phyloP scores from a whole-genome alignment of 1,284 basidiomycete species.

The Cutaneotrichosporon sp. region DNA sequence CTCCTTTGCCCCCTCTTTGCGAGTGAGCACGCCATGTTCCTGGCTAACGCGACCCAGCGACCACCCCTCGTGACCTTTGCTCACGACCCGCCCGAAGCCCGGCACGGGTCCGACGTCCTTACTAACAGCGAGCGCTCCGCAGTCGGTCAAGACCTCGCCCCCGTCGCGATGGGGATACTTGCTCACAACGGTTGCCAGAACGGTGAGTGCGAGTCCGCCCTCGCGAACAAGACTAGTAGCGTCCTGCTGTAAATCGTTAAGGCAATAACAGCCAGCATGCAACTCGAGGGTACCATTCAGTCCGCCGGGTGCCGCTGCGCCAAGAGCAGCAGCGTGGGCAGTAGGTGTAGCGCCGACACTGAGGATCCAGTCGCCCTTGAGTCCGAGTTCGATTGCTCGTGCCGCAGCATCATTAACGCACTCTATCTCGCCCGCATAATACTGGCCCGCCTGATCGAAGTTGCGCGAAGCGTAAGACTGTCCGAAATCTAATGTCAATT shows the following conservation, averaged over 20 bases:
- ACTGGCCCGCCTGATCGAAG: conserved; percentile 62
- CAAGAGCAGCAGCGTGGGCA: conserved; percentile 63
- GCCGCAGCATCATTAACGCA: conserved; percentile 67
- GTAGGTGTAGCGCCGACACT: conserved; percentile 82
- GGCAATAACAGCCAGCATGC: conserved; percentile 75
- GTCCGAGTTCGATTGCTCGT: conserved; percentile 56
- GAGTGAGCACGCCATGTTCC: conserved; percentile 72
- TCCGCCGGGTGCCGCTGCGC: conserved; percentile 33
- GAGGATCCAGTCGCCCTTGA: conserved; percentile 60
- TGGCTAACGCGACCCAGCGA: conserved; percentile 67
- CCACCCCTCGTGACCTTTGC: conserved; percentile 61
- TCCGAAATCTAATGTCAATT: conserved; percentile 37
- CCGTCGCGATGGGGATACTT: conserved; percentile 64
- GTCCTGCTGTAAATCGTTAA: conserved; percentile 79
- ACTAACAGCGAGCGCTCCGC: conserved; percentile 77
- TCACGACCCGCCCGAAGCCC: conserved; percentile 68
- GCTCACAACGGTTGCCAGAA: conserved; percentile 71
- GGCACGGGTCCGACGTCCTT: conserved; percentile 74
- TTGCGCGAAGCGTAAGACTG: conserved; percentile 72
- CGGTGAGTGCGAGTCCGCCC: conserved; percentile 58
- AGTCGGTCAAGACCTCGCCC: conserved; percentile 64
- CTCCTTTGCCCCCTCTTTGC: conserved; percentile 31
- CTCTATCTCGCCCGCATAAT: conserved; percentile 69
- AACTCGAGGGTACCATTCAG: conserved; percentile 63
- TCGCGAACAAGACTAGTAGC: conserved; percentile 65